These are phyloP conservation scores for Penicillium samsonianum DNA, from an alignment of 495 filamentous ascomycete species.

Conservation along the genomic window DNA sequence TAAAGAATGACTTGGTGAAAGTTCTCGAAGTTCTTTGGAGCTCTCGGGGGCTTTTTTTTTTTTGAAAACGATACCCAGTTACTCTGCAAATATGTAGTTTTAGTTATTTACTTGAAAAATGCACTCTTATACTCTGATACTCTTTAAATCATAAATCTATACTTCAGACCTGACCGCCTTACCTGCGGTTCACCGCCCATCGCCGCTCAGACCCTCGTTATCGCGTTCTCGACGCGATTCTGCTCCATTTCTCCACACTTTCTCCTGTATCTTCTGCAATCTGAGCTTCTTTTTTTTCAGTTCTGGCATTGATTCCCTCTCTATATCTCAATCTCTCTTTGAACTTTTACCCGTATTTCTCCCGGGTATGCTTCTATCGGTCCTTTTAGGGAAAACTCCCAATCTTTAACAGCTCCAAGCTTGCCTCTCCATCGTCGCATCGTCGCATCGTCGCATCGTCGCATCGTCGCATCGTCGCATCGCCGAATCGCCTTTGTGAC, in stretches of 20 bases:
- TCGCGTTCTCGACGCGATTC: slow-evolving; percentile 11
- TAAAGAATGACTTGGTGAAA: neutral
- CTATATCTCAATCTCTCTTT: neutral
- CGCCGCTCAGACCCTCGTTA: slow-evolving; percentile 2
- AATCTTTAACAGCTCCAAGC: neutral
- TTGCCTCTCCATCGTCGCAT: neutral
- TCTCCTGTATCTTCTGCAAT: slow-evolving; percentile 1
- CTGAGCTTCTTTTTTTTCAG: neutral
- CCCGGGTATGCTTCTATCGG: neutral
- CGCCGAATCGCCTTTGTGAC: neutral
- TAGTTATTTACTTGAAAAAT: neutral
- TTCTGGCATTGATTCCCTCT: neutral
- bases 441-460: too few relatives aligned
- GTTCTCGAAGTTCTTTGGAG: neutral
- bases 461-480: too few relatives aligned
- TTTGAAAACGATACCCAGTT: slow-evolving; percentile 2
- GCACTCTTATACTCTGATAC: too few relatives aligned
- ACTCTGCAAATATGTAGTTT: slow-evolving; percentile 2
- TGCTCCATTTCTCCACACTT: slow-evolving; percentile 9
- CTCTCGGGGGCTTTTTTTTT: neutral
- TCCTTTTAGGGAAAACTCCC: too few relatives aligned
- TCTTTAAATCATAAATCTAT: neutral
- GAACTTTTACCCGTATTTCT: neutral
- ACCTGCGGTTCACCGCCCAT: neutral
- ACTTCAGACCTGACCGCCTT: slow-evolving; percentile 1